Conservation (phyloP, 352 stramenopile genomes). For the Aphanomyces stellatus region DNA sequence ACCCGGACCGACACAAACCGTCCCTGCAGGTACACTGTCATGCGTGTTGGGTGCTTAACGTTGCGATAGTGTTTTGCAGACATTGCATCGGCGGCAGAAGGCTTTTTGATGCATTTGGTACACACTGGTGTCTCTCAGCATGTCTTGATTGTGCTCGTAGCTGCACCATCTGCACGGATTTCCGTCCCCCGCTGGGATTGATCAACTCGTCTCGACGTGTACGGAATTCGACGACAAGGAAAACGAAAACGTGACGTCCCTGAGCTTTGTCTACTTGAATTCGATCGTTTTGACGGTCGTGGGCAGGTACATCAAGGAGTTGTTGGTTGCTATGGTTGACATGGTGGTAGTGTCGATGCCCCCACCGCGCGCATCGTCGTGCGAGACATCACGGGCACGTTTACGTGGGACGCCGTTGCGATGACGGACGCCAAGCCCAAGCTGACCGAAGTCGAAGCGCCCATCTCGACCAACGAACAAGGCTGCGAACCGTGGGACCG, state of each 20-base stretch:
- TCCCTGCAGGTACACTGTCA: slow-evolving; percentile 25
- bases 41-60: slow-evolving; percentile 2
- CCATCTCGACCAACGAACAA: not conserved
- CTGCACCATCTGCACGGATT: slow-evolving; percentile 82
- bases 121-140: no score
- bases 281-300: slow-evolving; percentile 80
- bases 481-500: slow-evolving; percentile 1
- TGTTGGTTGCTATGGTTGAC: not conserved
- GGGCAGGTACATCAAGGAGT: slow-evolving; percentile 30
- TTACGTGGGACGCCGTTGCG: slow-evolving; percentile 64
- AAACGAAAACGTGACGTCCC: slow-evolving; percentile 18
- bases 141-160: slow-evolving; percentile 5
- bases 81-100: slow-evolving; percentile 70
- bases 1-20: slow-evolving; percentile 35
- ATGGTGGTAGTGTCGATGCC: slow-evolving; percentile 24
- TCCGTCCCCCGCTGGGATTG: slow-evolving; percentile 67
- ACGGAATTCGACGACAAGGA: slow-evolving; percentile 53
- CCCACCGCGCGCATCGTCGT: slow-evolving; percentile 66
- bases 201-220: slow-evolving; percentile 78
- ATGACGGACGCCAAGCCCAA: not conserved
- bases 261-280: slow-evolving; percentile 87
- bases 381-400: slow-evolving; percentile 77
- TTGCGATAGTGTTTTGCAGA: slow-evolving; percentile 79
- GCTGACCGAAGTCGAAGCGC: not conserved
- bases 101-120: slow-evolving; percentile 75